Percentiles rank a stretch among this genome's conserved stretches.
phyloP scores from a whole-genome alignment of 164 flowering plant species.

The Platanus orientalis region DNA sequence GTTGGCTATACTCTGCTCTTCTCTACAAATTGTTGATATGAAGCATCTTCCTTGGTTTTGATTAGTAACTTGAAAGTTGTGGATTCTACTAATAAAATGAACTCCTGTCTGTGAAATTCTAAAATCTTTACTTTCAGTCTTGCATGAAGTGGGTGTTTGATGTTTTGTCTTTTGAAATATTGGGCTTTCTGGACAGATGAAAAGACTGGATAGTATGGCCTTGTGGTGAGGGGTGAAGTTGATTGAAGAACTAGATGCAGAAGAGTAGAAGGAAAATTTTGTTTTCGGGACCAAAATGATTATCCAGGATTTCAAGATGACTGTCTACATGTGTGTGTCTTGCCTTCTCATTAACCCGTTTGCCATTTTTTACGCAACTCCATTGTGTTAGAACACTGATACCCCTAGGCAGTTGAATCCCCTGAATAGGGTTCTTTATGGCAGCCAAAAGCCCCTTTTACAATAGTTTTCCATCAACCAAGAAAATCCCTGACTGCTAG shows the following conservation, averaged over 20 bases:
- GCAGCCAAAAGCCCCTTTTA: background rate
- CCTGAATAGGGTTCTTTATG: background rate
- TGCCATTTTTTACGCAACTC: background rate
- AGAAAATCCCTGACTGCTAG: background rate
- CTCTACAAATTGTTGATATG: background rate
- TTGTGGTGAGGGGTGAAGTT: background rate
- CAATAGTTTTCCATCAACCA: background rate
- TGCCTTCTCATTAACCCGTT: background rate
- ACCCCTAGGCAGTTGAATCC: background rate
- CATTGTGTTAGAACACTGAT: background rate
- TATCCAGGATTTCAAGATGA: too few relatives aligned
- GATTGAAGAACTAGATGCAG: too few relatives aligned
- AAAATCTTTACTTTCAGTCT: background rate
- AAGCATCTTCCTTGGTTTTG: background rate
- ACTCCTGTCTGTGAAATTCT: background rate
- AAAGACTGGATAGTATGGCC: background rate
- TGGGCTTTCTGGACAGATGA: background rate
- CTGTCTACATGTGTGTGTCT: background rate
- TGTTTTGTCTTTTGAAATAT: background rate
- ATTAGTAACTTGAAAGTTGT: background rate
- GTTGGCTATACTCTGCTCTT: background rate
- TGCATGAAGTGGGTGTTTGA: background rate
- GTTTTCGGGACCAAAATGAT: too few relatives aligned
- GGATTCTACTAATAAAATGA: background rate
- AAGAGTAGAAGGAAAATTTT: too few relatives aligned